Base-by-base conservation (phyloP, 768 basidiomycete species). In the Termitomyces sp. region DNA sequence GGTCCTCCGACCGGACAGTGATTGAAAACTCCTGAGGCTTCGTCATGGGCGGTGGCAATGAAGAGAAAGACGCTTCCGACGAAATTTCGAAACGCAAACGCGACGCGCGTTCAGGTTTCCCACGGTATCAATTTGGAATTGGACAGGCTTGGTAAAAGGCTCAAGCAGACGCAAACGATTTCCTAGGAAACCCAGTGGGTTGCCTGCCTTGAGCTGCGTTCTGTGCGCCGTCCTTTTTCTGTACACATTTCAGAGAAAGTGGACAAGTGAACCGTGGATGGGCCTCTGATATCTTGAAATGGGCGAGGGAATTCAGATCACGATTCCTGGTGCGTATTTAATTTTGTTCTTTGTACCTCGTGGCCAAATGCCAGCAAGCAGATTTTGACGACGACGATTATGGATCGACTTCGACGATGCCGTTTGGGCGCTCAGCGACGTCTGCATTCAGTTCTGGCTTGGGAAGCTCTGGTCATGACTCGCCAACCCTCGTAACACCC, bases 321-420 rank as follows among this genome's bases (percentile, higher is more conserved):
- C 83, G 42, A 85, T 86, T 67, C 84, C 84, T 69, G 82, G 84
- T 82, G 50, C 54, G 77, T 60, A 42, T 14, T 40, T 52, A n/a
- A 37, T 49, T 60, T 48, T 54, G 11, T 37, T 16, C 28, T 45
- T 49, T 42, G 56, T 37, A 48, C 50, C 41, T 55, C 41, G 48
- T 44, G 46, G 42, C 61, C 54, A 60, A 17, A 16, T 37, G 35
- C 35, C 48, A 45, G 42, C 47, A 40, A 45, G 56, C 32, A 64
- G 91, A 90, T 68, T 87, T 93, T 70, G 87, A 86, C 63, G 89
- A 91, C 62, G 88, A 89, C 59, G 85, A 89, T 63, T 81, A 79
- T 59, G 72, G 72, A 57, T 73, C 78, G 50, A 76, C 80, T 57
- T 72, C 79, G 49, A 76, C 88, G 21, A 82, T 82, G 52, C 84